These are phyloP conservation scores for Cadophora sp. DNA, from an alignment of 2,329 filamentous ascomycete species.

Conservation along the genomic window DNA sequence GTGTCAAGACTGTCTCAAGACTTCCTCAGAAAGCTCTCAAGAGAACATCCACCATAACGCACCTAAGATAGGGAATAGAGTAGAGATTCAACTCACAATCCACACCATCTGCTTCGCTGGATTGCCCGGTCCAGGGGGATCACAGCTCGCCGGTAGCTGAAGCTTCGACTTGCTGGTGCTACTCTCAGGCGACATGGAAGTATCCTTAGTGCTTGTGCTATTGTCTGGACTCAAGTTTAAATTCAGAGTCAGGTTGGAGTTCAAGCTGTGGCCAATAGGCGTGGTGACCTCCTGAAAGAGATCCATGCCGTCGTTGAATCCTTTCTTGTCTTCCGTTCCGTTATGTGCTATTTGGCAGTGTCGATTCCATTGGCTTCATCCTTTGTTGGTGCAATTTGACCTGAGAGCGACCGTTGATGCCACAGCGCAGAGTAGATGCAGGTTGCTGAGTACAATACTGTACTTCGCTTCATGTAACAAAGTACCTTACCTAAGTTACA, in stretches of 20 bases:
- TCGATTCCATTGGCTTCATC: slow-evolving; percentile 10
- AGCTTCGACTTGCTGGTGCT: slow-evolving; percentile 50
- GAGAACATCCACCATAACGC: too few relatives aligned
- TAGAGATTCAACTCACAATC: slow-evolving; percentile 66
- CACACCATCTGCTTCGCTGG: slow-evolving; percentile 81
- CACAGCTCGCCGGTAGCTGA: slow-evolving; percentile 81
- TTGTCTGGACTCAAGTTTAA: neutral
- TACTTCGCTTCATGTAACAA: too few relatives aligned
- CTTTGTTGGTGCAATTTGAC: neutral
- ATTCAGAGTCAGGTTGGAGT: neutral
- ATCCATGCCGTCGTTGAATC: slow-evolving; percentile 11
- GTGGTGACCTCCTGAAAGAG: slow-evolving; percentile 4
- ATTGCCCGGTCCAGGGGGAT: slow-evolving; percentile 77
- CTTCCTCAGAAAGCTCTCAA: too few relatives aligned
- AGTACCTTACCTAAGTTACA: too few relatives aligned
- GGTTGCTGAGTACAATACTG: too few relatives aligned
- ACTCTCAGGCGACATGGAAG: slow-evolving; percentile 33
- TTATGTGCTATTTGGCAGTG: neutral
- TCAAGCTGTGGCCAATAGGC: slow-evolving; percentile 1
- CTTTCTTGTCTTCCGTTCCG: neutral
- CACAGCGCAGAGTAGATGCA: too few relatives aligned
- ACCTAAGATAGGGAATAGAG: neutral
- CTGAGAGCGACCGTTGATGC: too few relatives aligned
- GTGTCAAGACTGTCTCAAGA: too few relatives aligned
- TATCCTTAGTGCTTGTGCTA: slow-evolving; percentile 11